Base-by-base conservation (phyloP, 139 green algal species). In the Chlamydomonas sp. region DNA sequence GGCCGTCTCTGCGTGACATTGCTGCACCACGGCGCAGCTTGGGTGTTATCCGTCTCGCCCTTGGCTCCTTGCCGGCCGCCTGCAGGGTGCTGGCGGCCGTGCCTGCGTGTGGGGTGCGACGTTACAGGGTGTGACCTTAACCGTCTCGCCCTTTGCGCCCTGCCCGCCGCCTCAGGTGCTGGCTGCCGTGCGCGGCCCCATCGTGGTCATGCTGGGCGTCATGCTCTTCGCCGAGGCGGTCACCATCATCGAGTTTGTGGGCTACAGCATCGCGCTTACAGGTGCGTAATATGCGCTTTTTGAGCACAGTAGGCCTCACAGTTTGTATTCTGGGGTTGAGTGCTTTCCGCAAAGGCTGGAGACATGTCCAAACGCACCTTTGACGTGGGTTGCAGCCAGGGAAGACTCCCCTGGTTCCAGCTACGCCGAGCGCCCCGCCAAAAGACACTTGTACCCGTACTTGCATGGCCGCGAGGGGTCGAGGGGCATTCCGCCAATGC, bases 191-290 rank as follows among this genome's bases (percentile, higher is more conserved):
- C 89, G 89, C 16, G 89, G 89, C 9, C 89, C 89, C 58, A 80
- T 91, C 72, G 83, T 91, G 66, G 84, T 91, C 31, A 73, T 91
- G 84, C 84, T 57, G 58, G 89, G 89, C 16, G 84, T 89, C 18
- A 31, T 89, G 57, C 77, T 91, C 18, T 89, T 91, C 57, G 61
- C 62, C 0, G 89, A 91, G 77, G 74, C 61, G 20, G 84, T 89
- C 14, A 89, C 89, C 1, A 12, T 63, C 12, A 73, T 89, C 3
- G 83, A 91, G 79, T 79, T 87, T 72, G 49, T 89, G 5, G 89
- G 89, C 10, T 91, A 91, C 89, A 74, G 60, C 57, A 89, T 91
- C 59, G 83, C 83, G 58, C 73, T 88, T 15, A 62, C 31, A 49
- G 31, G 31, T 49, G 31, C 60, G 31, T 49, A 49, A 49, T 49